Conservation (phyloP, 2,329 filamentous ascomycete species). For the Cylindrodendrum hubeiense region DNA sequence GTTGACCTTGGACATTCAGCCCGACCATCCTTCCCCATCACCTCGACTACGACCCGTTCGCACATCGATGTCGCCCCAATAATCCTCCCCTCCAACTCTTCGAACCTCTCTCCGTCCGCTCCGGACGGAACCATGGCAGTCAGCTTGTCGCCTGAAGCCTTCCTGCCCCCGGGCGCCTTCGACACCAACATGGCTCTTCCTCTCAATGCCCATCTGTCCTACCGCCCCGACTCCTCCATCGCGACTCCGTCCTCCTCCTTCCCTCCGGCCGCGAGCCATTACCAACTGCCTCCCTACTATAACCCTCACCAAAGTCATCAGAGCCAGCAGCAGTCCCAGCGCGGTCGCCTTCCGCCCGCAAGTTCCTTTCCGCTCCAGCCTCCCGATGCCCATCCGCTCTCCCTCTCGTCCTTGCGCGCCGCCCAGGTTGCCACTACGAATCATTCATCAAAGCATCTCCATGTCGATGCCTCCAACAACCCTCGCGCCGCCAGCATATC, state of each 20-base stretch:
- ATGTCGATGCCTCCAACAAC: constrained; percentile 34
- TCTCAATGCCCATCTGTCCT: constrained; percentile 33
- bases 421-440: constrained; percentile 34
- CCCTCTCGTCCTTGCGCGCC: constrained; percentile 42
- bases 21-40: constrained; percentile 12
- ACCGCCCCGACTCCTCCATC: constrained; percentile 29
- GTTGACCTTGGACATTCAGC: constrained; percentile 34
- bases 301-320: constrained; percentile 29
- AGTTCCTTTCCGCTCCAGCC: constrained; percentile 36
- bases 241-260: constrained; percentile 35
- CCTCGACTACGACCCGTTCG: not conserved
- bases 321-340: constrained; percentile 30
- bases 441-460: constrained; percentile 28
- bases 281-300: constrained; percentile 39
- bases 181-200: constrained; percentile 36
- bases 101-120: not conserved
- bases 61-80: not conserved
- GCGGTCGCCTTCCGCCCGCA: constrained; percentile 39
- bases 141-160: constrained; percentile 42
- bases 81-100: not conserved
- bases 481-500: constrained; percentile 31
- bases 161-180: constrained; percentile 45
- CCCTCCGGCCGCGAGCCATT: constrained; percentile 34
- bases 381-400: constrained; percentile 36
- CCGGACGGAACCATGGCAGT: constrained; percentile 40